phyloP scores from a whole-genome alignment of 345 rosid species.

The Lagerstroemia speciosa region DNA sequence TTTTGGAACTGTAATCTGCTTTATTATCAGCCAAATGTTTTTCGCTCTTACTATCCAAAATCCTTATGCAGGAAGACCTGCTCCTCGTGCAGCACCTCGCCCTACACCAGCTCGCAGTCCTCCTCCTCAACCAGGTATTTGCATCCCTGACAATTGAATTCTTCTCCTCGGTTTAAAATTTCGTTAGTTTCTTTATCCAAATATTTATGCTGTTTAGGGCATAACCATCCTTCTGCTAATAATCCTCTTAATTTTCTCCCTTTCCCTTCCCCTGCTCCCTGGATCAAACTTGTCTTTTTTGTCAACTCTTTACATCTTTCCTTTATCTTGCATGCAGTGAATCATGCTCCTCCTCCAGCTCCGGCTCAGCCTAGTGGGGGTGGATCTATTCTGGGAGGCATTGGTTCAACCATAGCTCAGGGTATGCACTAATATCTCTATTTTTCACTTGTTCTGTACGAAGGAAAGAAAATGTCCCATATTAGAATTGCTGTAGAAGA shows the following conservation, averaged over 20 bases:
- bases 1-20: neutral
- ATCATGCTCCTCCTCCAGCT: conserved; percentile 84
- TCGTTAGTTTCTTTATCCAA: too few species aligned
- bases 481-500: neutral
- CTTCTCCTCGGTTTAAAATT: too few species aligned
- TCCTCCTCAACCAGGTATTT: conserved; percentile 49
- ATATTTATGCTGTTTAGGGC: conserved; percentile 18
- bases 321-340: conserved; percentile 29
- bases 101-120: conserved; percentile 25
- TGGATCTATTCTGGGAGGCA: conserved; percentile 69
- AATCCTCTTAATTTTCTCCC: conserved; percentile 1
- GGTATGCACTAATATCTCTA: conserved; percentile 33
- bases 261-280: neutral
- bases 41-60: neutral
- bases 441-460: too few species aligned
- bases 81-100: conserved; percentile 45
- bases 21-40: too few species aligned
- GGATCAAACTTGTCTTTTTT: neutral
- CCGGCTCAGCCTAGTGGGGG: conserved; percentile 54
- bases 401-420: conserved; percentile 94
- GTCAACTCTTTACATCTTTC: neutral
- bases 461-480: neutral
- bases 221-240: conserved; percentile 19
- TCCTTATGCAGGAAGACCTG: conserved; percentile 45
- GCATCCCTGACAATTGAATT: too few species aligned